Conservation (phyloP, 2,329 filamentous ascomycete genomes). For the Trichoderma asperellum region DNA sequence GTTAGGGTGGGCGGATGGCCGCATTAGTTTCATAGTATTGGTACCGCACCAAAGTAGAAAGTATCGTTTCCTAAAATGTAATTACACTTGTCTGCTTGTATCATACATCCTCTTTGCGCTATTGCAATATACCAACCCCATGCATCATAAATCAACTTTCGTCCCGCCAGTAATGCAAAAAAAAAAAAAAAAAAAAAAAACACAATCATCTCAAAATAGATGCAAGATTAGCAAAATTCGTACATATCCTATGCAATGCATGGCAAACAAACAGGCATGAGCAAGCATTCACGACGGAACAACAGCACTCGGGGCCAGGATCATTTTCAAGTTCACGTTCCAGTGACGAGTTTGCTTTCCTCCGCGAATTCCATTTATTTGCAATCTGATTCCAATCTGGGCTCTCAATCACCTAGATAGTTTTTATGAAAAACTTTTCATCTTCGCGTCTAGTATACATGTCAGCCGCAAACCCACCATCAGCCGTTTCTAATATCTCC, state of each 20-base stretch:
- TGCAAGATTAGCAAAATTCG: neutral
- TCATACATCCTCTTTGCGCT: neutral
- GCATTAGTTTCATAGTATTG: no score
- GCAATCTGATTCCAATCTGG: conserved; percentile 30
- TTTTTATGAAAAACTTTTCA: conserved; percentile 17
- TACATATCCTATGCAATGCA: neutral
- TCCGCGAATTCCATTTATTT: neutral
- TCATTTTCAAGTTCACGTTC: conserved; percentile 12
- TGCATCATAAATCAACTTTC: neutral
- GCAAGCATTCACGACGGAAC: conserved; percentile 18
- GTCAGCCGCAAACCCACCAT: conserved; percentile 26
- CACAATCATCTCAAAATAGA: neutral
- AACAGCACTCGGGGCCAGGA: neutral
- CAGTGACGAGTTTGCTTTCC: conserved; percentile 12
- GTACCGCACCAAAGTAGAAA: no score
- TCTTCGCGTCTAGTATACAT: conserved; percentile 32
- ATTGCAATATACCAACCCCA: neutral
- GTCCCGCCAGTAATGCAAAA: neutral
- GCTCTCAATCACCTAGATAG: conserved; percentile 25
- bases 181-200: neutral
- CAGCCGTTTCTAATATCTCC: conserved; percentile 13
- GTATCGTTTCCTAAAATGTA: no score
- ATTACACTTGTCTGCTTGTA: neutral
- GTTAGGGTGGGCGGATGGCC: no score
- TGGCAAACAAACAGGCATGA: neutral